Base-by-base conservation (phyloP, 2,329 filamentous ascomycete genomes). In the Pseudocercospora macadamiae region DNA sequence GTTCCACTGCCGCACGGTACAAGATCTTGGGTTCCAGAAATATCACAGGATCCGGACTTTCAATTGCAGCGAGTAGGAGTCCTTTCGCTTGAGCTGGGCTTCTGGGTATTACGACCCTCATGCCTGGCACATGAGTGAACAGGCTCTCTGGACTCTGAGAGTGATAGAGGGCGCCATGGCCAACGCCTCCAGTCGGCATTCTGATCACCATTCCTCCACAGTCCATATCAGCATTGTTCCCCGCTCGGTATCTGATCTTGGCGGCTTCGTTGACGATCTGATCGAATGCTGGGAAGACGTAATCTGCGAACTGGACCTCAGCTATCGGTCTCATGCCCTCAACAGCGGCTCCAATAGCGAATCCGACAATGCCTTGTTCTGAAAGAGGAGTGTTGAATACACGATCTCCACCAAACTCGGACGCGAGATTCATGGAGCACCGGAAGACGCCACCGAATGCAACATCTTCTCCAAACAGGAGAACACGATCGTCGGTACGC, bases 301-400 rank as follows among this genome's bases (percentile, higher is more conserved):
- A 97, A 73, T 97, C 93, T 59, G 93, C 93, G 71, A 97, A 97
- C 73, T 97, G 93, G 55, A 97, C 92, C 79, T 99, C 95, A 0
- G 93, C 93, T 21, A 97, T 85, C 0, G 95, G 91, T 57, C 89
- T 89, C 89, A 96, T 92, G 21, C 93, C 93, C 77, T 96, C 89
- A 5, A 91, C 90, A 0, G 93, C 93, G 32, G 88, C 86, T 2
- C 95, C 95, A 66, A 97, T 92, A 9, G 89, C 95, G 71, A 97
- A 97, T 0, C 95, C 95, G 59, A 96, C 84, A 65, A 99, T 93
- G 1, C 93, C 95, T 76, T 97, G 95, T 73, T 99, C 95, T 30
- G 89, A 91, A 66, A 99, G 77, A 0, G 95, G 95, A 16, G 93
- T 97, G 76, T 99, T 97, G 82, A 99, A 99, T 30, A 99, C 93